These are phyloP conservation scores for Hibiscus tridactylites DNA, from an alignment of 345 rosid genomes.

Conservation along the genomic window DNA sequence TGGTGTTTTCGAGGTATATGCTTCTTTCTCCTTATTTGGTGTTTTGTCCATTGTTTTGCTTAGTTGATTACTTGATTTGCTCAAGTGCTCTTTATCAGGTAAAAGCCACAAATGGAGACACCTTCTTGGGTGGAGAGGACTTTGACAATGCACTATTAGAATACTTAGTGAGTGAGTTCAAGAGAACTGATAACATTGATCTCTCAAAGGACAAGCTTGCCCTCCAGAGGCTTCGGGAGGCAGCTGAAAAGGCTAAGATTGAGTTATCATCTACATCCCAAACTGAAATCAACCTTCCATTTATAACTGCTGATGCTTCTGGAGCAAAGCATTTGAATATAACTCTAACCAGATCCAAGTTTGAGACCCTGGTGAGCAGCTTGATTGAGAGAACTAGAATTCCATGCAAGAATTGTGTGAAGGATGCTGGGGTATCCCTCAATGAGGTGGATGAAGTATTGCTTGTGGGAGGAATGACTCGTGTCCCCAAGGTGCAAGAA, in stretches of 20 bases:
- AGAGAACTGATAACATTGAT: slow-evolving; percentile 24
- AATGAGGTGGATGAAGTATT: slow-evolving; percentile 26
- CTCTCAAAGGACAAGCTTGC: slow-evolving; percentile 28
- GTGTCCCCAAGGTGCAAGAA: slow-evolving; percentile 32
- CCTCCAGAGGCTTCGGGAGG: slow-evolving; percentile 30
- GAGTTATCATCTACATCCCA: slow-evolving; percentile 31
- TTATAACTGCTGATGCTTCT: slow-evolving; percentile 28
- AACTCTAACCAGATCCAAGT: slow-evolving; percentile 30
- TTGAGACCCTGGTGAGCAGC: slow-evolving; percentile 20
- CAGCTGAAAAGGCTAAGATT: slow-evolving; percentile 29
- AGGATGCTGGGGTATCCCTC: slow-evolving; percentile 28
- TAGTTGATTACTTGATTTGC: background rate
- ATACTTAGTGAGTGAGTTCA: slow-evolving; percentile 28
- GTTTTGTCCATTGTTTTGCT: background rate
- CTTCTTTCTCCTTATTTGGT: background rate
- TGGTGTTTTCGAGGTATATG: slow-evolving; percentile 36
- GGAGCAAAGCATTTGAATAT: slow-evolving; percentile 36
- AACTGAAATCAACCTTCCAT: slow-evolving; percentile 27
- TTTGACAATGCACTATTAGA: slow-evolving; percentile 32
- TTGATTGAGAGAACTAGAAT: slow-evolving; percentile 27
- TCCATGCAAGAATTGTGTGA: slow-evolving; percentile 30
- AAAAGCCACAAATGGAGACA: slow-evolving; percentile 41
- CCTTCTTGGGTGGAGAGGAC: slow-evolving; percentile 39
- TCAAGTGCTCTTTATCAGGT: slow-evolving; percentile 16
- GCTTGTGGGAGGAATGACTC: slow-evolving; percentile 34